Conservation (phyloP, 306 rosid species). For the Acacia melanoxylon region DNA sequence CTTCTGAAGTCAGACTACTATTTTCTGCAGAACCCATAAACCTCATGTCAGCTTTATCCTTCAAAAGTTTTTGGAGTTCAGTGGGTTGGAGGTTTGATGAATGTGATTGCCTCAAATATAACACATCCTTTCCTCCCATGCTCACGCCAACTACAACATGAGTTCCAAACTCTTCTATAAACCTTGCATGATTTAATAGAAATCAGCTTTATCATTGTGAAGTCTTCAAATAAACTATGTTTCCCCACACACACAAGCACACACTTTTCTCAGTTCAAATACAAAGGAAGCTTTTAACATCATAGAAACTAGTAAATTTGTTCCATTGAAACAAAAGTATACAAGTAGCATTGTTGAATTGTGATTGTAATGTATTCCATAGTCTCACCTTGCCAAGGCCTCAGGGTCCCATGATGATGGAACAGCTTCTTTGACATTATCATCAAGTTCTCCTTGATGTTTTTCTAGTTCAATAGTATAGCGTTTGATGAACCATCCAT, state of each 20-base stretch:
- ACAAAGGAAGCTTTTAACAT: neutral
- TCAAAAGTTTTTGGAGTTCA: slow-evolving; percentile 62
- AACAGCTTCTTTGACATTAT: slow-evolving; percentile 71
- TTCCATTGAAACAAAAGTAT: neutral
- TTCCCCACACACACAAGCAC: neutral
- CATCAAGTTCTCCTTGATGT: slow-evolving; percentile 57
- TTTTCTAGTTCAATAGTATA: slow-evolving; percentile 75
- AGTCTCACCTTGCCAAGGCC: slow-evolving; percentile 67
- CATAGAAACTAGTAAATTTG: too few relatives aligned
- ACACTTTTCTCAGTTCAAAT: neutral
- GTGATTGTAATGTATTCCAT: neutral
- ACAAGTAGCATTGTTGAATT: neutral
- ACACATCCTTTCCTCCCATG: slow-evolving; percentile 94
- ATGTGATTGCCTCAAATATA: slow-evolving; percentile 77
- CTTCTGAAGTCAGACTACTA: slow-evolving; percentile 44
- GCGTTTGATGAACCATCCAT: slow-evolving; percentile 82
- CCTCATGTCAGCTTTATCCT: slow-evolving; percentile 63
- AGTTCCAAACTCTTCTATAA: slow-evolving; percentile 79
- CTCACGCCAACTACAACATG: slow-evolving; percentile 82
- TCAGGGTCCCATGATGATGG: slow-evolving; percentile 86
- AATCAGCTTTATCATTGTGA: neutral
- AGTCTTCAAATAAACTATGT: neutral
- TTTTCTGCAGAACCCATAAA: slow-evolving; percentile 57
- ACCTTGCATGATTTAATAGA: slow-evolving; percentile 49
- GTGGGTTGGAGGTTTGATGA: slow-evolving; percentile 61